phyloP scores from a whole-genome alignment of 2,329 filamentous ascomycete genomes.

The Alternaria gansuensis region DNA sequence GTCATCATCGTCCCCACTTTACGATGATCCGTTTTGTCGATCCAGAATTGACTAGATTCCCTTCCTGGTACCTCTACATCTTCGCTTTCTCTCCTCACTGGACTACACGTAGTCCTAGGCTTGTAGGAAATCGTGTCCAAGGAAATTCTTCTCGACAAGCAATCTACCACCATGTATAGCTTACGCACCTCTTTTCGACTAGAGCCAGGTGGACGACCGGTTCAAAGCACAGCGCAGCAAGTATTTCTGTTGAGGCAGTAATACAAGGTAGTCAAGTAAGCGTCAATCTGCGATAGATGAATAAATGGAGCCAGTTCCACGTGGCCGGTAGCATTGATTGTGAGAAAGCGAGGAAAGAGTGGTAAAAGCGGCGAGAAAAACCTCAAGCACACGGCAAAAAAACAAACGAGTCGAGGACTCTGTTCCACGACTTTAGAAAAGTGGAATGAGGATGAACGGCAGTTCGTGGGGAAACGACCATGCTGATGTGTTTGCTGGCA shows the following conservation, averaged over 20 bases:
- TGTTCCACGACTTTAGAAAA: no score
- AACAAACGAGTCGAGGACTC: no score
- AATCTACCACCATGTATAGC: neutral
- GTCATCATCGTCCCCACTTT: neutral
- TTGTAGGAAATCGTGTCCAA: neutral
- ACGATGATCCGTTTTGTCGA: neutral
- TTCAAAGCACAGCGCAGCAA: neutral
- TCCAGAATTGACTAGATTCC: neutral
- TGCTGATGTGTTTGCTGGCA: no score
- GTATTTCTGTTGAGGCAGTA: neutral
- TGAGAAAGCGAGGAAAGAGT: neutral
- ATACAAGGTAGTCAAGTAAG: constrained; percentile 4
- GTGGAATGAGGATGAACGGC: no score
- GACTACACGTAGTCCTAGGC: neutral
- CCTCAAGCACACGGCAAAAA: no score
- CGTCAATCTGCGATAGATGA: constrained; percentile 3
- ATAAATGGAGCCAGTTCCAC: neutral
- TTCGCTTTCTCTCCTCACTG: neutral
- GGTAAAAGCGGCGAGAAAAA: constrained; percentile 1
- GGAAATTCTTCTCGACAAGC: neutral
- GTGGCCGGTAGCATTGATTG: neutral
- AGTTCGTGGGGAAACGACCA: neutral
- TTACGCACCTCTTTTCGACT: neutral
- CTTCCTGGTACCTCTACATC: neutral
- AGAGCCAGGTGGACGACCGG: neutral